These are phyloP conservation scores for Cyclocybe cylindracea DNA, from an alignment of 768 basidiomycete genomes.

Conservation along the genomic window DNA sequence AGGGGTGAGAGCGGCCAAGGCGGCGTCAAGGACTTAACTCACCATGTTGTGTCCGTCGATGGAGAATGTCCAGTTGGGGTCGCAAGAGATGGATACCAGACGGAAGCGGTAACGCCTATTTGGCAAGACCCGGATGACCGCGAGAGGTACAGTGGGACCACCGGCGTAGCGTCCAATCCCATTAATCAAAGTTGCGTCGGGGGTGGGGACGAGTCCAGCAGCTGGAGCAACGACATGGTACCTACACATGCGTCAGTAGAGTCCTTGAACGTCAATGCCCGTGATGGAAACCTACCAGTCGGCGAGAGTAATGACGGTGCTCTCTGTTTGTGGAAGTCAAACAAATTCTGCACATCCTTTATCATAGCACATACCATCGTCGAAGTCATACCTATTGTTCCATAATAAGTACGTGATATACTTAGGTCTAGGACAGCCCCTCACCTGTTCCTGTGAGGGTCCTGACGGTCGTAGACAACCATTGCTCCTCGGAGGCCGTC, in stretches of 20 bases:
- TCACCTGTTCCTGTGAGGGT: constrained; percentile 42
- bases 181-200: constrained; percentile 42
- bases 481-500: too few species aligned
- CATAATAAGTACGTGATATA: constrained; percentile 33
- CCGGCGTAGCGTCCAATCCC: constrained; percentile 44
- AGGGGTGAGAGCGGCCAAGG: not conserved
- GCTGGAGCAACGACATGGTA: constrained; percentile 22
- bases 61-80: constrained; percentile 41
- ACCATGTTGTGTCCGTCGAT: constrained; percentile 44
- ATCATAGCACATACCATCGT: constrained; percentile 44
- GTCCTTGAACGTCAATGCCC: not conserved
- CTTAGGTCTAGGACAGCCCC: constrained; percentile 17
- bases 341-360: constrained; percentile 34
- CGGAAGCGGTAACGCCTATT: constrained; percentile 46
- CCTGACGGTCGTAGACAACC: constrained; percentile 10
- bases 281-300: constrained; percentile 7
- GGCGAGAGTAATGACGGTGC: constrained; percentile 10
- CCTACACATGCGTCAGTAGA: constrained; percentile 11
- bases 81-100: constrained; percentile 44
- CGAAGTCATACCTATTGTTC: constrained; percentile 35
- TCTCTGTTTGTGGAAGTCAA: constrained; percentile 12
- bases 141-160: constrained; percentile 30
- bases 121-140: constrained; percentile 35
- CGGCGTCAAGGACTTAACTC: not conserved
- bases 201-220: constrained; percentile 23